Conservation (phyloP, 2,329 filamentous ascomycete genomes). For the Colletotrichum acutatum region DNA sequence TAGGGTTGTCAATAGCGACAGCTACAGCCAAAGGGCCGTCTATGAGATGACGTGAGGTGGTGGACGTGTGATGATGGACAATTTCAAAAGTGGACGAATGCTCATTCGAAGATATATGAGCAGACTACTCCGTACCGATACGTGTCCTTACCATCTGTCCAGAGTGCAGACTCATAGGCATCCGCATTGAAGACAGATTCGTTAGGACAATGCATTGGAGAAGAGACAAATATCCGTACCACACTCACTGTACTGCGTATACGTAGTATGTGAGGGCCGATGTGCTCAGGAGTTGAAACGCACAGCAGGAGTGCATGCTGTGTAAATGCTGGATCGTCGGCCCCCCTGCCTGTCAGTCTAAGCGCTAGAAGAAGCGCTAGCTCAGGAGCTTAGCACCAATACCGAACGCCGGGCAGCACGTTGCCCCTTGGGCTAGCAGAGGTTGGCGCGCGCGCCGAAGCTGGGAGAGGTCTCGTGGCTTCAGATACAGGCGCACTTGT, state of each 20-base stretch:
- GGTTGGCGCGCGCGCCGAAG: neutral
- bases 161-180: too few species aligned
- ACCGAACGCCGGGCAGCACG: neutral
- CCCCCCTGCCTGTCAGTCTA: neutral
- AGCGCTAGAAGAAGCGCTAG: neutral
- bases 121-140: too few species aligned
- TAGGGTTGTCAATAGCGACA: neutral
- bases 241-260: too few species aligned
- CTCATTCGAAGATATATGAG: too few species aligned
- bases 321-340: neutral
- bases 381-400: neutral
- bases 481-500: neutral
- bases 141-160: too few species aligned
- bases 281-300: neutral
- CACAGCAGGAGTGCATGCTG: neutral
- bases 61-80: neutral
- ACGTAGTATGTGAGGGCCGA: neutral
- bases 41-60: slow-evolving; percentile 1
- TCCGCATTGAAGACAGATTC: too few species aligned
- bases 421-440: neutral
- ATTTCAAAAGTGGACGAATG: too few species aligned
- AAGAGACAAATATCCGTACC: neutral
- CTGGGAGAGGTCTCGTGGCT: neutral
- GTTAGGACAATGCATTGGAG: too few species aligned
- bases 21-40: slow-evolving; percentile 4